Conservation (phyloP, 2,329 filamentous ascomycete species). For the Pyrenochaeta sp. region DNA sequence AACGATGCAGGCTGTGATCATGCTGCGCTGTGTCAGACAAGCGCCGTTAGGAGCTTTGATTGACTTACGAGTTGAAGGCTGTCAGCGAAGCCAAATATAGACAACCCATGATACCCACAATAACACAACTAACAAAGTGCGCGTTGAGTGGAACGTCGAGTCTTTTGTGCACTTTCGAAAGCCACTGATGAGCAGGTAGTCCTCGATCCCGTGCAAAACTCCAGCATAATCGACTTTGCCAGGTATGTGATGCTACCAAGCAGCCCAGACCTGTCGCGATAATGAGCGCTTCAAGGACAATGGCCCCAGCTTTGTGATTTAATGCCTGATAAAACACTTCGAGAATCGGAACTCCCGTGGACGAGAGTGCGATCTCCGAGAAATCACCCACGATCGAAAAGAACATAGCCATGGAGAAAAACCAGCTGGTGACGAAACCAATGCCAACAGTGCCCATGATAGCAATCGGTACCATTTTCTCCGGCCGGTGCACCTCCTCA, state of each 20-base stretch:
- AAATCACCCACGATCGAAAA: slow-evolving; percentile 60
- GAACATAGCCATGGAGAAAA: slow-evolving; percentile 60
- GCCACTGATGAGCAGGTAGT: slow-evolving; percentile 54
- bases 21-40: slow-evolving; percentile 32
- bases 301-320: slow-evolving; percentile 54
- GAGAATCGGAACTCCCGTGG: slow-evolving; percentile 58
- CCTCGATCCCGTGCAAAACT: slow-evolving; percentile 62
- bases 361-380: slow-evolving; percentile 47
- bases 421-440: slow-evolving; percentile 60
- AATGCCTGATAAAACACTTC: slow-evolving; percentile 58
- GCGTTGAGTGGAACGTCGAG: slow-evolving; percentile 58
- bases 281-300: slow-evolving; percentile 57
- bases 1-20: slow-evolving; percentile 55
- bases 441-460: slow-evolving; percentile 60
- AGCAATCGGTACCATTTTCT: slow-evolving; percentile 59
- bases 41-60: not conserved
- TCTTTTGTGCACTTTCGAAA: slow-evolving; percentile 51
- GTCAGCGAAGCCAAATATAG: slow-evolving; percentile 56
- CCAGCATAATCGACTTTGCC: slow-evolving; percentile 62
- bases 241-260: slow-evolving; percentile 59
- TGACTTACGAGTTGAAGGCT: slow-evolving; percentile 51
- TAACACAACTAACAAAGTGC: slow-evolving; percentile 53
- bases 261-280: slow-evolving; percentile 59
- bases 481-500: slow-evolving; percentile 59
- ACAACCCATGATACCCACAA: slow-evolving; percentile 57